Percentiles rank a stretch among this genome's conserved stretches.
Evolutionary conservation across 1,139 yeast species (phyloP).

Genomic region (Candida neerlandica): DNA sequence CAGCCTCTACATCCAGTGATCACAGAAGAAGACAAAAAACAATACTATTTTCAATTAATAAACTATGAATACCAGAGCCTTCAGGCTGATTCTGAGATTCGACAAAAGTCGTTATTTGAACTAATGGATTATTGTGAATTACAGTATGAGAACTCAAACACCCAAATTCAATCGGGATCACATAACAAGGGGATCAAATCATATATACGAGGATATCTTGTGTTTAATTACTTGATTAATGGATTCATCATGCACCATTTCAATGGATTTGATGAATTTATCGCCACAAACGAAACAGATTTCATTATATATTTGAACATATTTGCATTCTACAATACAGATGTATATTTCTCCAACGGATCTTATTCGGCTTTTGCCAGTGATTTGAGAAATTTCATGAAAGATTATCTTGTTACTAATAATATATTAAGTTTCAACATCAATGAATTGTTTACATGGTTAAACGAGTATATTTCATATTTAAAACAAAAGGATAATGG

Average conservation of each 20-base stretch:
- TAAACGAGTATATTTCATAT: conserved; percentile 44
- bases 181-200: conserved; percentile 23
- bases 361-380: conserved; percentile 26
- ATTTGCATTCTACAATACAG: conserved; percentile 43
- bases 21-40: conserved; percentile 13
- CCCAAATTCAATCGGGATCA: conserved; percentile 19
- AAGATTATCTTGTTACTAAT: conserved; percentile 34
- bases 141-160: conserved; percentile 33
- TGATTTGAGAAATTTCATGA: conserved; percentile 29
- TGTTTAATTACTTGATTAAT: conserved; percentile 48
- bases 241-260: conserved; percentile 48
- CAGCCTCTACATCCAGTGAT: conserved; percentile 6
- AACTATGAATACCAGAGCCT: conserved; percentile 40
- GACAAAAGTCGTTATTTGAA: conserved; percentile 42
- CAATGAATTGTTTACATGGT: conserved; percentile 42
- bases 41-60: conserved; percentile 31
- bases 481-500: conserved; percentile 33
- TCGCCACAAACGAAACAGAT: conserved; percentile 41
- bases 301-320: conserved; percentile 48
- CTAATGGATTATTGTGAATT: conserved; percentile 46
- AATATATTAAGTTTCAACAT: conserved; percentile 40
- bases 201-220: conserved; percentile 43
- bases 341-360: conserved; percentile 27
- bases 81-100: conserved; percentile 35
- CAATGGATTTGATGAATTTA: conserved; percentile 47